Percentiles rank a stretch among this genome's conserved stretches.
Conservation (phyloP, 306 rosid genomes). For the Rosa multiflora region DNA sequence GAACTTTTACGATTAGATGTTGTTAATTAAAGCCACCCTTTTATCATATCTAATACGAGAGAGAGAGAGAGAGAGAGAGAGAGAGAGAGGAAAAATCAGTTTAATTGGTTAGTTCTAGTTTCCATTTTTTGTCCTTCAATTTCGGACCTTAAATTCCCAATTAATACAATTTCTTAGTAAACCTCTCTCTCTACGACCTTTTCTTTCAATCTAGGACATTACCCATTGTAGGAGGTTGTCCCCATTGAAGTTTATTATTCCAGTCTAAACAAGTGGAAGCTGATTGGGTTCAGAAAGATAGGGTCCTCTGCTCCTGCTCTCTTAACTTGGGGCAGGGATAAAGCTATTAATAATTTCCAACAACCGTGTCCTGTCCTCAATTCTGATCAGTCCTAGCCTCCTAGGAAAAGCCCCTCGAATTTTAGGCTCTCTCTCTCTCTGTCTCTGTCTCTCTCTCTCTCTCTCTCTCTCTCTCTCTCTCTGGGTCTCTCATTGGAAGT, state of each 20-base stretch:
- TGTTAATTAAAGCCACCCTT: no score
- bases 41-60: no score
- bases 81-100: no score
- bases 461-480: not conserved
- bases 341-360: not conserved
- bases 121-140: no score
- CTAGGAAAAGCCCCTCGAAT: conserved; percentile 31
- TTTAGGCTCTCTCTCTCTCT: conserved; percentile 25
- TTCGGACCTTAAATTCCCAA: no score
- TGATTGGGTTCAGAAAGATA: conserved; percentile 14
- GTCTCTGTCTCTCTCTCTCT: not conserved
- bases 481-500: not conserved
- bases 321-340: conserved; percentile 16
- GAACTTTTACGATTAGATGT: no score
- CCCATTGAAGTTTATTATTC: not conserved
- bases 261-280: not conserved
- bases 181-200: no score
- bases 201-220: not conserved
- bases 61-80: no score
- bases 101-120: no score
- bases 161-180: no score
- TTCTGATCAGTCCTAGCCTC: not conserved
- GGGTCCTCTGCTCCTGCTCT: conserved; percentile 1
- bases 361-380: not conserved
- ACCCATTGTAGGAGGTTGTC: not conserved